Percentiles rank a stretch among this genome's conserved stretches.
Conservation (phyloP, 345 rosid species). For the Iberis pinnata region DNA sequence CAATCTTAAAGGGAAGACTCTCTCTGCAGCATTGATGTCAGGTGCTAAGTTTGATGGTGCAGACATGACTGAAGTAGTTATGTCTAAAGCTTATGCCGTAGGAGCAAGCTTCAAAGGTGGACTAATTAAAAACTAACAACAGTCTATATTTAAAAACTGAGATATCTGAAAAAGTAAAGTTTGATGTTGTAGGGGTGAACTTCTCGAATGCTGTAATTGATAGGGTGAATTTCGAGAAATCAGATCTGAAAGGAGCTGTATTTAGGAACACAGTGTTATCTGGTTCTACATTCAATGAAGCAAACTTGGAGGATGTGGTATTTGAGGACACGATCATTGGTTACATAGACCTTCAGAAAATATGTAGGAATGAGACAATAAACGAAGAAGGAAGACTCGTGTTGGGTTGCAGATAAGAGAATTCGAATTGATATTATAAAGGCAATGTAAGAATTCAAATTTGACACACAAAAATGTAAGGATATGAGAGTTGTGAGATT, state of each 20-base stretch:
- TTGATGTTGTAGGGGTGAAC: constrained; percentile 44
- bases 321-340: constrained; percentile 34
- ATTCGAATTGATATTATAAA: too few relatives aligned
- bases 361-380: constrained; percentile 28
- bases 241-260: constrained; percentile 68
- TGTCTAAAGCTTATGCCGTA: constrained; percentile 96
- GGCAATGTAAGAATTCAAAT: constrained; percentile 10
- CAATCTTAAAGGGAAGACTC: constrained; percentile 87
- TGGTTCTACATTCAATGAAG: constrained; percentile 70
- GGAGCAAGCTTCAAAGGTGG: constrained; percentile 93
- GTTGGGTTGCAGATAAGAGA: constrained; percentile 33
- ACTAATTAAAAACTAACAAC: neutral
- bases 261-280: constrained; percentile 73
- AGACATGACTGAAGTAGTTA: constrained; percentile 92
- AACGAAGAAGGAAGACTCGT: constrained; percentile 34
- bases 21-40: constrained; percentile 90
- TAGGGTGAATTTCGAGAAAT: constrained; percentile 70
- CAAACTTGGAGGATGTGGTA: constrained; percentile 55
- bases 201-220: constrained; percentile 86
- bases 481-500: constrained; percentile 9
- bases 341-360: constrained; percentile 31
- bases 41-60: constrained; percentile 98
- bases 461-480: constrained; percentile 15
- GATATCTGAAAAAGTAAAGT: neutral
- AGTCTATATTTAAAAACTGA: too few relatives aligned